These are phyloP conservation scores for Calocybe cyanea DNA, from an alignment of 768 basidiomycete species.

Conservation along the genomic window DNA sequence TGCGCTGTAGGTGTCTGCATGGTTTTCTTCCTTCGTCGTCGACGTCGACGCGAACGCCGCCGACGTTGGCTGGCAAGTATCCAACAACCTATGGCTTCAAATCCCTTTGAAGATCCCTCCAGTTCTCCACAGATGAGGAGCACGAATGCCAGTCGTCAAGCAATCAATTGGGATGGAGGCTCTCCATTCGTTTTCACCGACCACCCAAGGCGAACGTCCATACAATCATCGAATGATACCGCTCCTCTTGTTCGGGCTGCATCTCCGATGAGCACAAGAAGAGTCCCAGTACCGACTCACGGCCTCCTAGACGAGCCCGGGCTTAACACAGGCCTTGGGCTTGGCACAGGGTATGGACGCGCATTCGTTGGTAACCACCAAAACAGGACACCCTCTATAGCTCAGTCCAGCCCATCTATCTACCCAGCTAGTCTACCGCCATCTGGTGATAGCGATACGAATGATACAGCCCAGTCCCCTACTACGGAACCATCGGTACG, in stretches of 20 bases:
- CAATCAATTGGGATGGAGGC: conserved; percentile 1
- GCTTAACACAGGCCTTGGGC: not conserved
- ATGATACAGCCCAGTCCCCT: conserved; percentile 17
- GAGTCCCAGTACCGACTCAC: conserved; percentile 5
- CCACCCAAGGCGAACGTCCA: not conserved
- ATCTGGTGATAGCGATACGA: conserved; percentile 27
- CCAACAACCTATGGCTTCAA: conserved; percentile 24
- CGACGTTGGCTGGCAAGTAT: conserved; percentile 33
- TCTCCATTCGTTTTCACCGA: conserved; percentile 1
- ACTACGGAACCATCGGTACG: conserved; percentile 9
- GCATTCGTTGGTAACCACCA: conserved; percentile 13
- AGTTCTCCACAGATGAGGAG: conserved; percentile 18
- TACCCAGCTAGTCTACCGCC: conserved; percentile 43
- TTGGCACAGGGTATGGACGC: conserved; percentile 6
- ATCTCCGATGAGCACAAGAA: conserved; percentile 1
- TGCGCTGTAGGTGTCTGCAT: conserved; percentile 42
- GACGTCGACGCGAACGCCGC: conserved; percentile 34
- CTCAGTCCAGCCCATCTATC: conserved; percentile 47
- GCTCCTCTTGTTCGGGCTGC: not conserved
- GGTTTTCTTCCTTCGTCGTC: conserved; percentile 40
- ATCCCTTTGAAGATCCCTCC: conserved; percentile 33
- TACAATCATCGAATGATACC: conserved; percentile 3
- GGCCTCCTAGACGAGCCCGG: conserved; percentile 3
- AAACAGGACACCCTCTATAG: conserved; percentile 23
- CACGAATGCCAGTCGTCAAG: not conserved